These are phyloP conservation scores for Solanum boliviense DNA, from an alignment of 257 asterid species.

Conservation along the genomic window DNA sequence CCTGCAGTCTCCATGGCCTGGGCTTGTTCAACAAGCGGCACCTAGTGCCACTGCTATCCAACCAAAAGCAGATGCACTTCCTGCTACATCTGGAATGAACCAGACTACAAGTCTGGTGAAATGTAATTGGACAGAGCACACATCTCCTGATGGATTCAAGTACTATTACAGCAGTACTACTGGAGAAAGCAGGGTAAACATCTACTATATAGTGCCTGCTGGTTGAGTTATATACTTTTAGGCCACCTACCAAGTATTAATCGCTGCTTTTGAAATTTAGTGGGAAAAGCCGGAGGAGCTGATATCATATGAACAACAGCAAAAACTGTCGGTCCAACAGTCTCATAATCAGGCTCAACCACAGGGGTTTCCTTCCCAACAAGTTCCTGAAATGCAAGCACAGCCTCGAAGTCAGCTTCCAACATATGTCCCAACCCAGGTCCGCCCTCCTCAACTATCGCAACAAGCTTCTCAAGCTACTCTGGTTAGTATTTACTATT, in stretches of 20 bases:
- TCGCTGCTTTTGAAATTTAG: conserved; percentile 19
- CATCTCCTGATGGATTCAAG: conserved; percentile 87
- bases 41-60: conserved; percentile 23
- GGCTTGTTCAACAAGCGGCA: conserved; percentile 31
- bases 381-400: conserved; percentile 44
- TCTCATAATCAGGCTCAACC: conserved; percentile 40
- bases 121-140: conserved; percentile 90
- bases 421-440: conserved; percentile 37
- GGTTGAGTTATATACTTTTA: neutral
- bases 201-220: neutral
- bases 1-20: conserved; percentile 61
- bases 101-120: conserved; percentile 16
- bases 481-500: conserved; percentile 35
- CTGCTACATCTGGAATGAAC: conserved; percentile 19
- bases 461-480: conserved; percentile 56
- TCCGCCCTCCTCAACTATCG: conserved; percentile 26
- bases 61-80: conserved; percentile 30
- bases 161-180: conserved; percentile 74
- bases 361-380: conserved; percentile 38
- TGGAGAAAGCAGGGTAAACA: conserved; percentile 89
- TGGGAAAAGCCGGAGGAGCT: conserved; percentile 97
- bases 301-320: conserved; percentile 43
- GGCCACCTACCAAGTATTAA: neutral
- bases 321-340: conserved; percentile 35
- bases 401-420: conserved; percentile 48